Conservation (phyloP, 768 basidiomycete genomes). For the Strobilomyces echinocephalus region DNA sequence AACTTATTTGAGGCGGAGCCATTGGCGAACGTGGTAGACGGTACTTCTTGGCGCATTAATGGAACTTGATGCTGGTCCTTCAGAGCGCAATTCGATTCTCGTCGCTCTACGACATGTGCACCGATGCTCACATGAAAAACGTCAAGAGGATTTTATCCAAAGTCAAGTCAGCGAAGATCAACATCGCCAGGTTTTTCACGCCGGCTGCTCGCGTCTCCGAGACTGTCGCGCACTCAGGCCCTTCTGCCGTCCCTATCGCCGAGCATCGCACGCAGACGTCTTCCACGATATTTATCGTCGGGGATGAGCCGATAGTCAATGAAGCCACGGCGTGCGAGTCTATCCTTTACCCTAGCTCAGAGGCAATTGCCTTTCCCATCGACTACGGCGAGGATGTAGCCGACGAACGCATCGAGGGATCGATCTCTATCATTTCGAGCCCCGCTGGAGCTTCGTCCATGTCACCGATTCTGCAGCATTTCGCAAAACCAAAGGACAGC, state of each 20-base stretch:
- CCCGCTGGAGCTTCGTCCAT: neutral
- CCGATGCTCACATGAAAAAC: neutral
- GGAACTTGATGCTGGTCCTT: neutral
- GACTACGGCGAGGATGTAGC: neutral
- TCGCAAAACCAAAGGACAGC: neutral
- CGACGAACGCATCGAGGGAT: neutral
- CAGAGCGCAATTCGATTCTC: neutral
- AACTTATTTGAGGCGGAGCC: neutral
- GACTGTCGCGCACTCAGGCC: neutral
- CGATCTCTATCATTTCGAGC: neutral
- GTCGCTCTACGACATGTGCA: neutral
- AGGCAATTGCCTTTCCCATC: neutral
- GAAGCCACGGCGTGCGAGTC: neutral
- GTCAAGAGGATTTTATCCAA: constrained; percentile 5
- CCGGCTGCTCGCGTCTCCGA: neutral
- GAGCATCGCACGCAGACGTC: neutral
- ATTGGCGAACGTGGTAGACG: constrained; percentile 7
- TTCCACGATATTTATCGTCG: neutral
- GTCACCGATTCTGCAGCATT: neutral
- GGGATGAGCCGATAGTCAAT: neutral
- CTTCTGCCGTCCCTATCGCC: neutral
- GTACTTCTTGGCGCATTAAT: neutral
- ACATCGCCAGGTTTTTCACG: constrained; percentile 16
- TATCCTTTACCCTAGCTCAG: neutral
- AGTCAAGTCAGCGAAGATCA: constrained; percentile 11